phyloP scores from a whole-genome alignment of 371 early-diverging fungal genomes.

The Mortierella sp. region DNA sequence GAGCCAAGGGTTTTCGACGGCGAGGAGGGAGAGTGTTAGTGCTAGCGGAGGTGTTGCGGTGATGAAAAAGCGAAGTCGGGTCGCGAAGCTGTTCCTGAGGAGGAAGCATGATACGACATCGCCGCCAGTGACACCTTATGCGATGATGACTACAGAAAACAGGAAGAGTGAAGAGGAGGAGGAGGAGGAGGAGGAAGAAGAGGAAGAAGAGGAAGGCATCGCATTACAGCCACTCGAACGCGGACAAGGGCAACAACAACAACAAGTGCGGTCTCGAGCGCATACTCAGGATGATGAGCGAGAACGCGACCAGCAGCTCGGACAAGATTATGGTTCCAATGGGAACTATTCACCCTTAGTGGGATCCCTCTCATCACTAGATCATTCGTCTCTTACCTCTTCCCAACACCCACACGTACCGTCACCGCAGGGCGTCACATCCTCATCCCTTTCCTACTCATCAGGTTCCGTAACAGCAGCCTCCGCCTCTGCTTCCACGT shows the following conservation, averaged over 20 bases:
- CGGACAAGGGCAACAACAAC: conserved; percentile 6
- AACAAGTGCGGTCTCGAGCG: neutral
- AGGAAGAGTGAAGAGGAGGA: neutral
- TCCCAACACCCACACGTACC: neutral
- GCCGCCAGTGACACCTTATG: neutral
- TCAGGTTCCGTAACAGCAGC: neutral
- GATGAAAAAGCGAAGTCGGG: conserved; percentile 13
- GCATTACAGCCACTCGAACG: neutral
- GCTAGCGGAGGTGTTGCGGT: neutral
- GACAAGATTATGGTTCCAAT: neutral
- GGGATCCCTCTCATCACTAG: neutral
- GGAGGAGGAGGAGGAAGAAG: neutral
- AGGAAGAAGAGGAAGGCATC: neutral
- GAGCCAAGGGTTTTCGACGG: conserved; percentile 11
- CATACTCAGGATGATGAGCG: conserved; percentile 4
- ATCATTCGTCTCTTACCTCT: neutral
- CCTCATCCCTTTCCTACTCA: neutral
- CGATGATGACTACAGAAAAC: neutral
- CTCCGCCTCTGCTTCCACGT: neutral
- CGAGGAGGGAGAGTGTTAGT: neutral
- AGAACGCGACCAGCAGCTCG: neutral
- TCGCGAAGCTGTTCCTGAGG: conserved; percentile 13
- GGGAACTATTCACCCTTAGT: neutral
- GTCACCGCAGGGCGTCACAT: neutral
- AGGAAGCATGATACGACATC: neutral